Evolutionary conservation across 805 yeast species (phyloP).

Genomic region (Candida cerambycidarum): DNA sequence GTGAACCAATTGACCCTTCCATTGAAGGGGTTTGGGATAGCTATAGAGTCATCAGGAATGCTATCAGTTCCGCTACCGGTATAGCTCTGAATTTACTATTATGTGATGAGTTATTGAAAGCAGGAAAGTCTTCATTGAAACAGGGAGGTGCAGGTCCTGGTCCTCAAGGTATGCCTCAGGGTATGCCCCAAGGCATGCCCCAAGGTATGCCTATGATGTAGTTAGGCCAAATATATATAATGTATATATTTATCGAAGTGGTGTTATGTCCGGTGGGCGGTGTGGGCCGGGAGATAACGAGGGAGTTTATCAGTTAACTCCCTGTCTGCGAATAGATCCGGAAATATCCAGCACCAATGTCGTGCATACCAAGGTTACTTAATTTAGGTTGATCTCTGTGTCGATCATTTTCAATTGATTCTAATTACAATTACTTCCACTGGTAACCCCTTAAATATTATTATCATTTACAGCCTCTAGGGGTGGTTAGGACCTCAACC

Average conservation of each 20-base stretch:
- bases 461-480: too few relatives aligned
- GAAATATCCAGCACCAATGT: too few relatives aligned
- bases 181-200: constrained; percentile 13
- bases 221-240: background rate
- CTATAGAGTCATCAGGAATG: constrained; percentile 89
- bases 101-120: constrained; percentile 95
- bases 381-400: too few relatives aligned
- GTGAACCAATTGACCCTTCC: constrained; percentile 94
- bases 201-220: constrained; percentile 10
- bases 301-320: background rate
- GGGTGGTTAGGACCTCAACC: too few relatives aligned
- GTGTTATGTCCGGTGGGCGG: too few relatives aligned
- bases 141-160: constrained; percentile 41
- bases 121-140: constrained; percentile 92
- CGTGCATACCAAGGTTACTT: too few relatives aligned
- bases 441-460: too few relatives aligned
- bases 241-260: background rate
- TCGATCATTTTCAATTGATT: too few relatives aligned
- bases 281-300: background rate
- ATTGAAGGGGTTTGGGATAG: constrained; percentile 97
- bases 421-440: too few relatives aligned
- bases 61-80: constrained; percentile 88
- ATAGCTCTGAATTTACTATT: constrained; percentile 88
- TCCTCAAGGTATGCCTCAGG: constrained; percentile 11
- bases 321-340: too few relatives aligned